Percentiles rank a stretch among this genome's conserved stretches.
Evolutionary conservation across 306 rosid genomes (phyloP).

Genomic region (Ceratonia siliqua): DNA sequence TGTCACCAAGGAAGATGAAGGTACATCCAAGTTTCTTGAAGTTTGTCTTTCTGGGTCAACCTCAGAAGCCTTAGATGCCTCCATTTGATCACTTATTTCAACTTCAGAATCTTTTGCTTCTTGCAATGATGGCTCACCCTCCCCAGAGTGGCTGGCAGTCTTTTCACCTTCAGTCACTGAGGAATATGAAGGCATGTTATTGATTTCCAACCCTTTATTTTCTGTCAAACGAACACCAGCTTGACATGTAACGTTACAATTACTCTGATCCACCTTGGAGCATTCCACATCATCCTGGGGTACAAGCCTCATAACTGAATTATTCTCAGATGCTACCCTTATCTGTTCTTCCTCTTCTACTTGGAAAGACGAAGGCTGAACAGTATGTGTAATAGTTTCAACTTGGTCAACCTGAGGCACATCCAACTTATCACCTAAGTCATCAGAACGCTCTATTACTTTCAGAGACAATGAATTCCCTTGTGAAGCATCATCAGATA

Average conservation of each 20-base stretch:
- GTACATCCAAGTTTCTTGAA: slow-evolving; percentile 7
- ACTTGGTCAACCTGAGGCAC: slow-evolving; percentile 26
- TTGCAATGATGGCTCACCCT: slow-evolving; percentile 19
- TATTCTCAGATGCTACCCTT: slow-evolving; percentile 22
- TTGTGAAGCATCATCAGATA: slow-evolving; percentile 23
- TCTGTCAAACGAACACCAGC: slow-evolving; percentile 31
- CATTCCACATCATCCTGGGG: slow-evolving; percentile 25
- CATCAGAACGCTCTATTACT: background rate
- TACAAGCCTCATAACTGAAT: slow-evolving; percentile 8
- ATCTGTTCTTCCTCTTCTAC: slow-evolving; percentile 33
- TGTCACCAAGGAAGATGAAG: slow-evolving; percentile 26
- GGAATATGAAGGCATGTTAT: background rate
- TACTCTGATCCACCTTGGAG: slow-evolving; percentile 25
- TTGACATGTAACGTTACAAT: slow-evolving; percentile 12
- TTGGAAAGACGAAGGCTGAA: slow-evolving; percentile 12
- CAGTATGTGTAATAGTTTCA: slow-evolving; percentile 10
- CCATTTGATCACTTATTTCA: slow-evolving; percentile 36
- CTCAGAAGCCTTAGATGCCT: slow-evolving; percentile 18
- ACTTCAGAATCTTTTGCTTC: slow-evolving; percentile 11
- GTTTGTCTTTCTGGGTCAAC: slow-evolving; percentile 25
- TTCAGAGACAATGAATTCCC: background rate
- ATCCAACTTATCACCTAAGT: slow-evolving; percentile 23
- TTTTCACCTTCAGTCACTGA: background rate
- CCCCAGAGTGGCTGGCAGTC: slow-evolving; percentile 14
- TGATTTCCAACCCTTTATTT: slow-evolving; percentile 12